A percentile compares a stretch with the other conserved stretches of the same genome.
phyloP scores from a whole-genome alignment of 1,139 yeast genomes.

The Diutina rugosa region DNA sequence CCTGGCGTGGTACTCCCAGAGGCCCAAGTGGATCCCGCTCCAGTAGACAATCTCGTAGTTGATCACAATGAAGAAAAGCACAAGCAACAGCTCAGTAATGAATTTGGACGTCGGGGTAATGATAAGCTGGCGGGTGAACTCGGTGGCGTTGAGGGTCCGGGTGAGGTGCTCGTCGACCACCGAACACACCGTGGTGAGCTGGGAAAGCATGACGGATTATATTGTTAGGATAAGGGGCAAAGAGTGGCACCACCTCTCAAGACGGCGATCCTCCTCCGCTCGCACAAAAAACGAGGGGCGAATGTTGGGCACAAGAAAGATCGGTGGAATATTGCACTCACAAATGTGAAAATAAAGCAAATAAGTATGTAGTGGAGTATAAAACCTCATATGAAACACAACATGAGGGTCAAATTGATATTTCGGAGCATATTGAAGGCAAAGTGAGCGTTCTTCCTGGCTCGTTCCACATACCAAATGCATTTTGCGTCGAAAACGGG shows the following conservation, averaged over 20 bases:
- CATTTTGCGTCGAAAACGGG: too few species aligned
- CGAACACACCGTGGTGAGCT: not conserved
- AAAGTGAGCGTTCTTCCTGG: too few species aligned
- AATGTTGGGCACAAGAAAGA: not conserved
- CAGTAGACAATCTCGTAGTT: slow-evolving; percentile 33
- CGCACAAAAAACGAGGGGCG: not conserved
- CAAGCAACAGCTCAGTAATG: slow-evolving; percentile 30
- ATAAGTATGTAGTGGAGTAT: too few species aligned
- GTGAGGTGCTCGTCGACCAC: not conserved
- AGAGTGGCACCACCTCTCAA: not conserved
- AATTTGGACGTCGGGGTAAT: slow-evolving; percentile 17
- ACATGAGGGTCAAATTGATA: too few species aligned
- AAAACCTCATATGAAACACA: too few species aligned
- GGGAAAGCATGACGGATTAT: not conserved
- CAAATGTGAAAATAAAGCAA: too few species aligned
- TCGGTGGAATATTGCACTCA: too few species aligned
- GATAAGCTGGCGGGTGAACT: slow-evolving; percentile 17
- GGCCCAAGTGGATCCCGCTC: slow-evolving; percentile 31
- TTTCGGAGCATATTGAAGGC: too few species aligned
- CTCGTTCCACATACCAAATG: too few species aligned
- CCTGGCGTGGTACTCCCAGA: slow-evolving; percentile 54
- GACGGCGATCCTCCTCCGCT: not conserved
- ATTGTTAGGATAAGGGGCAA: not conserved
- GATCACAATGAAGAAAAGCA: slow-evolving; percentile 19
- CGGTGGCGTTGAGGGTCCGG: not conserved